A percentile compares a stretch with the other conserved stretches of the same genome.
phyloP scores from a whole-genome alignment of 1,284 basidiomycete genomes.

The Neonothopanus nambi region DNA sequence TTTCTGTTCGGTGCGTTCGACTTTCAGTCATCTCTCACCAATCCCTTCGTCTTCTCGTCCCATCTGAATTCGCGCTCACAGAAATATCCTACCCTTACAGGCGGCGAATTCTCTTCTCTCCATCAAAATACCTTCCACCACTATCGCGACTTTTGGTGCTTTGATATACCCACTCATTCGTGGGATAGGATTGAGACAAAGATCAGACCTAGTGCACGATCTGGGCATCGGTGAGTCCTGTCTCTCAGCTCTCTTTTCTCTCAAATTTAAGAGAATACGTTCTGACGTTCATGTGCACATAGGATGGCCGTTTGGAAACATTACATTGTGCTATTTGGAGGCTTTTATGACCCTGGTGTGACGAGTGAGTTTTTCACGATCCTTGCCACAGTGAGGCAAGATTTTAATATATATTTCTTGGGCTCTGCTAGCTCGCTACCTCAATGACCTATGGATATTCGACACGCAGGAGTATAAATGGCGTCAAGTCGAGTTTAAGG shows the following conservation, averaged over 20 bases:
- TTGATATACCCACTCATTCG: conserved; percentile 70
- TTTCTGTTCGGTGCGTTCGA: conserved; percentile 78
- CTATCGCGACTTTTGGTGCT: conserved; percentile 86
- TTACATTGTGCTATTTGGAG: conserved; percentile 83
- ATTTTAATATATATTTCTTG: too few species aligned
- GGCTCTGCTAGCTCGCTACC: conserved; percentile 66
- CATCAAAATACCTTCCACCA: conserved; percentile 91
- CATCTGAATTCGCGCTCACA: too few species aligned
- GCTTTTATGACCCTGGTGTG: conserved; percentile 83
- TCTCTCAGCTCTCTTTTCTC: too few species aligned
- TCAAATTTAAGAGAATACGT: too few species aligned
- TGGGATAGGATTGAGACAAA: conserved; percentile 94
- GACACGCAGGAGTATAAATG: conserved; percentile 89
- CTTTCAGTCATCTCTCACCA: too few species aligned
- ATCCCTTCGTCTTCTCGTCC: too few species aligned
- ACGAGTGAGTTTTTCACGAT: conserved; percentile 55
- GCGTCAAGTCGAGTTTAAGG: conserved; percentile 77
- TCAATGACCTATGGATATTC: conserved; percentile 89
- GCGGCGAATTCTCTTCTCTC: conserved; percentile 84
- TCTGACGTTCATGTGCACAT: too few species aligned
- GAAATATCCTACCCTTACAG: conserved; percentile 42
- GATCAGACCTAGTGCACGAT: conserved; percentile 77
- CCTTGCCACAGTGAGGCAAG: too few species aligned
- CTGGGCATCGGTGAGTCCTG: conserved; percentile 79
- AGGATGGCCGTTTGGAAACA: conserved; percentile 94